Evolutionary conservation across 257 asterid genomes (phyloP), one percentile per base, ranked within the genome.

Genomic region (Sherardia arvensis): DNA sequence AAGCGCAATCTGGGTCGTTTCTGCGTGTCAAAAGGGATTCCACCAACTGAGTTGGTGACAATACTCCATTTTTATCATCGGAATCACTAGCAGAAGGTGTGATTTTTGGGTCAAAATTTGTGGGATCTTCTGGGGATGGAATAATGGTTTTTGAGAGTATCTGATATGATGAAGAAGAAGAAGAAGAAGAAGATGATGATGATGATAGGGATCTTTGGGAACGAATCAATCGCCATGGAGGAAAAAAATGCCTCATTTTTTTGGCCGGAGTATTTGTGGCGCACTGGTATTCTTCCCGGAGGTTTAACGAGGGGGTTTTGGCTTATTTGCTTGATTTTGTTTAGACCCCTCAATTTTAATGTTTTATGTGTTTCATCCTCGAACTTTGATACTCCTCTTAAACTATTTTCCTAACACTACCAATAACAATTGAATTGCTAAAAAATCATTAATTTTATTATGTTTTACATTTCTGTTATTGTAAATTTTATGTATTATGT

Each of bases 1-100:
- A 76, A 65, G 98, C 98, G 7, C 76, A 62, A 64, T 26, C 72
- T 26, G 97, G 95, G 76, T 91, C 84, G 25, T 79, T 70, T 58
- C 64, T 74, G 66, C 62, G 64, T 45, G 83, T 49, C 33, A 88
- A 69, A 59, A 91, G 88, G 74, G 75, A 64, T 27, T 75, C 76
- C 53, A 79, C 67, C 5, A 82, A 83, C 49, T 65, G 59, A 61
- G 53, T 43, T 60, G 72, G 76, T 28, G 66, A 61, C 21, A 77
- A 62, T 47, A 45, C 68, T 14, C 59, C 49, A 40, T 63, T 26
- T 27, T 66, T 65, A 30, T 53, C 51, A 32, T 25, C 47, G 8
- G 18, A 22, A 29, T 34, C 40, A 18, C 45, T 45, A 55, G 27
- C 15, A 43, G 64, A 66, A 60, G 71, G 53, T 71, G 23, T 71